These are phyloP conservation scores for Botryosphaeria agaves DNA, from an alignment of 2,329 filamentous ascomycete genomes.

Conservation along the genomic window DNA sequence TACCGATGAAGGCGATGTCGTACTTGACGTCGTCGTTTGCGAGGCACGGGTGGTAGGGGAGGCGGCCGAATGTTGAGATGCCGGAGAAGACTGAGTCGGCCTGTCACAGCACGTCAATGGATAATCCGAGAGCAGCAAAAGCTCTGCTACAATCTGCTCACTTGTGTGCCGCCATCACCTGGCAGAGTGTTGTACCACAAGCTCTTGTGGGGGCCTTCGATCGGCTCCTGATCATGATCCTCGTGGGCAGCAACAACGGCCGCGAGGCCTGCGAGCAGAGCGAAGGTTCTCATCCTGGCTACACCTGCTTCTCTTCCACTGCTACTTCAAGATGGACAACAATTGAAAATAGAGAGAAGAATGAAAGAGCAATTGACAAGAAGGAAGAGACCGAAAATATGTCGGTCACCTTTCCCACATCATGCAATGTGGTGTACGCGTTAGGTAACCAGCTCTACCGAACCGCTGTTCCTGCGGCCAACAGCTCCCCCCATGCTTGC, in stretches of 20 bases:
- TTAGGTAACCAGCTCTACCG: too few relatives aligned
- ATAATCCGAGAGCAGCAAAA: too few relatives aligned
- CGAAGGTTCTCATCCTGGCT: slow-evolving; percentile 7
- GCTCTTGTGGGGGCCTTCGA: slow-evolving; percentile 52
- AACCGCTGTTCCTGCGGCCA: too few relatives aligned
- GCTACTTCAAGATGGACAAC: too few relatives aligned
- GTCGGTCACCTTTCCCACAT: too few relatives aligned
- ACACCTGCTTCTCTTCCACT: background rate
- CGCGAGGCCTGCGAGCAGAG: slow-evolving; percentile 21
- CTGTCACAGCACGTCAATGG: slow-evolving; percentile 25
- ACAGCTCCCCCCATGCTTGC: too few relatives aligned
- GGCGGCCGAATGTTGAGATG: slow-evolving; percentile 68
- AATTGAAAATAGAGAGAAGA: background rate
- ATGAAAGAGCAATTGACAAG: slow-evolving; percentile 1
- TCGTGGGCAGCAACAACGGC: slow-evolving; percentile 41
- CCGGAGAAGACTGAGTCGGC: slow-evolving; percentile 80
- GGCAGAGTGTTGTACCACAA: slow-evolving; percentile 74
- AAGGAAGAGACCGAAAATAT: background rate
- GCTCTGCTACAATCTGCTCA: slow-evolving; percentile 15
- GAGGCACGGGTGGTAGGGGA: slow-evolving; percentile 64
- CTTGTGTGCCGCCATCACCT: slow-evolving; percentile 71
- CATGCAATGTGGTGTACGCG: too few relatives aligned
- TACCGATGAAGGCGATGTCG: slow-evolving; percentile 74
- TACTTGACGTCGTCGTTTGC: slow-evolving; percentile 52
- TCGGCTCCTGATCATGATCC: slow-evolving; percentile 39